phyloP scores from a whole-genome alignment of 2,329 filamentous ascomycete genomes.

The Nemania serpens region DNA sequence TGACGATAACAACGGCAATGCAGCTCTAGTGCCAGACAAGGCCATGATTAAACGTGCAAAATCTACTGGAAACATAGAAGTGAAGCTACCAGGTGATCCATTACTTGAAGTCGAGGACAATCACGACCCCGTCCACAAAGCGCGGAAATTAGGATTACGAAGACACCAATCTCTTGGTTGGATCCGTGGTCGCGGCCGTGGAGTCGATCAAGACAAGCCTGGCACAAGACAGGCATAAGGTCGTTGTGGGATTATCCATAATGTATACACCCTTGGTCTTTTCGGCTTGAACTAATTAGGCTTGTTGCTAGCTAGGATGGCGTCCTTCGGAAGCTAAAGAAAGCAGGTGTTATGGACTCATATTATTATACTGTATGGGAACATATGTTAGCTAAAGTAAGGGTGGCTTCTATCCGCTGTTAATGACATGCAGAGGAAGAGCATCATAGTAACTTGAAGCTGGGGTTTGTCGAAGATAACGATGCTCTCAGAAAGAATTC shows the following conservation, averaged over 20 bases:
- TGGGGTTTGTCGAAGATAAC: background rate
- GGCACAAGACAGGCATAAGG: background rate
- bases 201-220: background rate
- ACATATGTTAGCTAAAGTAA: background rate
- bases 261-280: background rate
- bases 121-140: background rate
- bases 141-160: conserved; percentile 15
- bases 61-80: conserved; percentile 26
- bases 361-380: background rate
- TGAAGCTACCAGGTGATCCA: background rate
- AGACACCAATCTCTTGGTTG: conserved; percentile 25
- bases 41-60: conserved; percentile 22
- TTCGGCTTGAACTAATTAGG: background rate
- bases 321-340: background rate
- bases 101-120: background rate
- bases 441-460: background rate
- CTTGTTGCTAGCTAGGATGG: background rate
- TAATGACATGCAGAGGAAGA: background rate
- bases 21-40: background rate
- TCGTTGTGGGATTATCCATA: background rate
- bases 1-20: conserved; percentile 27
- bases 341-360: conserved; percentile 1
- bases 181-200: conserved; percentile 7
- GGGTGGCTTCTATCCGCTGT: background rate
- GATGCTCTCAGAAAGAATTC: background rate